Percentiles rank a stretch among this genome's conserved stretches.
phyloP scores from a whole-genome alignment of 1,139 yeast genomes.

The Zygoascus hellenicus region DNA sequence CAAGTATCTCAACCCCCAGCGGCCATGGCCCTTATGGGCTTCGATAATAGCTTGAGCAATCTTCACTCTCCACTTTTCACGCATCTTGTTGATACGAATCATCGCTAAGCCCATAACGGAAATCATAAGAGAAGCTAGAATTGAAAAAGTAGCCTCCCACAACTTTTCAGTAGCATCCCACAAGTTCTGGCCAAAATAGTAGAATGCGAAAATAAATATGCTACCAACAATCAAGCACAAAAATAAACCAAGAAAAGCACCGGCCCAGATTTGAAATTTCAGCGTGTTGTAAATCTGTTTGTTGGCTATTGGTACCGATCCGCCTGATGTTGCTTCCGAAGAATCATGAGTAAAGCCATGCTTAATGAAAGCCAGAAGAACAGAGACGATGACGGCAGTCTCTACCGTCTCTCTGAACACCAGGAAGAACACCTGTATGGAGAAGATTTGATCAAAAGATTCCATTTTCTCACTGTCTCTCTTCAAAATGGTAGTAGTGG shows the following conservation, averaged over 20 bases:
- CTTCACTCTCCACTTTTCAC: constrained; percentile 78
- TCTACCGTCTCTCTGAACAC: constrained; percentile 82
- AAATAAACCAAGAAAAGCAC: constrained; percentile 64
- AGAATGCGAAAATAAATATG: constrained; percentile 68
- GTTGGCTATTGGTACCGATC: constrained; percentile 28
- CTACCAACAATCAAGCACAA: constrained; percentile 76
- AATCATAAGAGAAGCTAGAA: constrained; percentile 73
- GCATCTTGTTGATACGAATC: constrained; percentile 78
- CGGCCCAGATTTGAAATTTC: constrained; percentile 75
- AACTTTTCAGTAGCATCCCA: constrained; percentile 80
- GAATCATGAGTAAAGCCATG: constrained; percentile 37
- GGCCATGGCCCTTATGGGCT: constrained; percentile 15
- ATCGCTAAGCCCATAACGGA: constrained; percentile 87
- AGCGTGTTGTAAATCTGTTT: constrained; percentile 49
- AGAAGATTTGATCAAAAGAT: constrained; percentile 47
- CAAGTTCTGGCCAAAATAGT: constrained; percentile 68
- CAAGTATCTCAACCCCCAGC: constrained; percentile 22
- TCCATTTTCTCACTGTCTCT: constrained; percentile 28
- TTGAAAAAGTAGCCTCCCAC: constrained; percentile 89
- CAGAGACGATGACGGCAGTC: constrained; percentile 83
- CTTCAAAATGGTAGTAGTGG: too few relatives aligned
- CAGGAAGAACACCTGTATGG: constrained; percentile 78
- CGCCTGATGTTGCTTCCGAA: constrained; percentile 11
- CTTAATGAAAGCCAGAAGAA: constrained; percentile 70
- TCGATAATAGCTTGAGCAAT: constrained; percentile 48